Base-by-base conservation (phyloP, 2,329 filamentous ascomycete species). In the Aspergillus carbonarius region DNA sequence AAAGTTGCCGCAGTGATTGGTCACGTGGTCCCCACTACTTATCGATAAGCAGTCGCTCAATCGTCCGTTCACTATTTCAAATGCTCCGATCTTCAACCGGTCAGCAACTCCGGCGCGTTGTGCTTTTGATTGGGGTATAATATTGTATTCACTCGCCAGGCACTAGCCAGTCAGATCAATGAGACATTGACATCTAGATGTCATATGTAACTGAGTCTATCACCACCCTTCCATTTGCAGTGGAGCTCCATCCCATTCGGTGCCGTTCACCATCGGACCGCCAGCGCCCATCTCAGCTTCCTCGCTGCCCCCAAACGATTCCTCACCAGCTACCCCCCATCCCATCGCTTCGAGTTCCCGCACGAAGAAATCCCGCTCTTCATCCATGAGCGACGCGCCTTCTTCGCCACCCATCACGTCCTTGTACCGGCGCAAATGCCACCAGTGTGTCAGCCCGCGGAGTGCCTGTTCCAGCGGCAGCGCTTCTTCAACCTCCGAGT, bases 401-500 rank as follows among this genome's bases (percentile, higher is more conserved):
- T 76, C 75, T n/a, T 77, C 74, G 9, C 74, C 70, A 25, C 74
- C 79, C 83, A 96, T 91, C 58, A 88, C 85, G 59, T 92, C 89
- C 18, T 90, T 90, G 70, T 96, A 97, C 62, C 86, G 79, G 58
- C 91, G 85, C 67, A 96, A 80, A 74, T 97, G 96, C 80, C 91
- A 91, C 92, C 95, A 99, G 74, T 97, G 92, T 54, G 93, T 97
- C 63, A 99, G 76, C 42, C 90, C 91, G 44, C 95, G 82, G 46
- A 98, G 81, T 0, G 92, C 92, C 79, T 97, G 93, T 76, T 99
- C 95, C 7, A 97, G 81, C 2, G 93, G 93, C 66, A 98, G 79
- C 13, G 93, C 91, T 72, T 96, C 91, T 70, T 98, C 95, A 1
- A 98, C 92, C 66, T 96, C 93, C 0, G 89, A 91, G 68, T 99